Evolutionary conservation across 169 alveolate genomes (phyloP), one percentile per base, ranked within the genome.

Genomic region (Babesia gibsoni): DNA sequence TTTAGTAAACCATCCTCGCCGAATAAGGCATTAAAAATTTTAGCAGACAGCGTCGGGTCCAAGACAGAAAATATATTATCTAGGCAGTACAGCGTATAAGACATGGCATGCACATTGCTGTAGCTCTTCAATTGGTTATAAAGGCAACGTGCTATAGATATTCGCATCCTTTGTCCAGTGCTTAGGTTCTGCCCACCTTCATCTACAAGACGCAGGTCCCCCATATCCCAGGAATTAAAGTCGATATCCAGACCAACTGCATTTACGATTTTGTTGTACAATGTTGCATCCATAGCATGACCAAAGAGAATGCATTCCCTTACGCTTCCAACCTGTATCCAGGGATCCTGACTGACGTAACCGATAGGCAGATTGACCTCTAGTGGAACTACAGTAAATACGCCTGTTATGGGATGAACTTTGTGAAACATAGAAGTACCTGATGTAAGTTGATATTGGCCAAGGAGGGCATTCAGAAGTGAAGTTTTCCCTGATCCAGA

Each of bases 291-390:
- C 37, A 58, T 82, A 32, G 52, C 50, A 52, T 77, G 83, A 27
- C 93, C 94, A 50, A 91, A 91, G 27, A 84, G 29, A 30, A 91
- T 90, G 58, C 84, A 81, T 25, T 90, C 89, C 27, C 94, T 39
- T 18, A 91, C 73, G 0, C 90, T 91, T 4, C 95, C 95, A 20
- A 84, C 56, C 8, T 91, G 84, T 27, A 91, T 59, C 95, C 95
- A 91, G 18, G 91, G 86, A 52, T 57, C 72, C 58, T 91, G 94
- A 4, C 91, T 73, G 25, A 89, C 92, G 57, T 88, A 88, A 22
- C 91, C 83, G 6, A 90, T 69, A 12, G 92, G 93, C 39, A 84
- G 56, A 33, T 81, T 67, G 27, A 61, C 69, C 41, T 49, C 69
- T 56, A 27, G 41, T 3, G 73, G 67, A 33, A 42, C 69, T 37